Base-by-base conservation (phyloP, 2,329 filamentous ascomycete genomes). In the Coniochaeta prunicola region DNA sequence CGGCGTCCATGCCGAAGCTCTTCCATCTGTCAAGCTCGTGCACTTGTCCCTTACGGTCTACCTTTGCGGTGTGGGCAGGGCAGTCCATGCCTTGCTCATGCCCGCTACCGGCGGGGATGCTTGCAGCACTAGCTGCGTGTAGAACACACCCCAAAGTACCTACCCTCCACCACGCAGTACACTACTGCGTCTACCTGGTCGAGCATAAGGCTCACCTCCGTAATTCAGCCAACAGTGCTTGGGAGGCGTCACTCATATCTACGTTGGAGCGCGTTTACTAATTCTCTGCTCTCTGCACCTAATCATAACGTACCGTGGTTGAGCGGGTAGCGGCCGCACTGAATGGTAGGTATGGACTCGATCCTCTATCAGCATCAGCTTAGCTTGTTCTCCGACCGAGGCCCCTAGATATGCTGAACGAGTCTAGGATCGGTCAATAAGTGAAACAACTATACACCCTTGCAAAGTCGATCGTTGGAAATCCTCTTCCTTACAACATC, bases 141-240 rank as follows among this genome's bases (percentile, higher is more conserved):
- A 50, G 45, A 50, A 50, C 45, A 50, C 45, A 50, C 24, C 26
- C 19, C 24, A 30, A 50, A 50, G 45, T 50, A 50, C 45, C 34
- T 45, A 30, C 38, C 26, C 36, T 48, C 38, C 28, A 31, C 10
- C 36, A 45, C 13, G n/a, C 26, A n/a, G n/a, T 28, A 28, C 45
- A 28, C 45, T 30, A 30, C 45, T 50, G 45, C 45, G 45, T 50
- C 45, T 17, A 26, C 28, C 8, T 19, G 21, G 28, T 48, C 19
- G 28, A 48, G 26, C 42, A 48, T 48, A 48, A 26, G 45, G 24
- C 45, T 30, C 24, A n/a, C 24, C 9, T 50, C 24, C 45, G 45
- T 50, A 50, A 57, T 33, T 24, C 38, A 26, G n/a, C 56, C 56
- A 57, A 57, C 56, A 50, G 45, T 21, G 13, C 45, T 10, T 15